Base-by-base conservation (phyloP, 2,329 filamentous ascomycete species). In the Huntiella moniliformis region DNA sequence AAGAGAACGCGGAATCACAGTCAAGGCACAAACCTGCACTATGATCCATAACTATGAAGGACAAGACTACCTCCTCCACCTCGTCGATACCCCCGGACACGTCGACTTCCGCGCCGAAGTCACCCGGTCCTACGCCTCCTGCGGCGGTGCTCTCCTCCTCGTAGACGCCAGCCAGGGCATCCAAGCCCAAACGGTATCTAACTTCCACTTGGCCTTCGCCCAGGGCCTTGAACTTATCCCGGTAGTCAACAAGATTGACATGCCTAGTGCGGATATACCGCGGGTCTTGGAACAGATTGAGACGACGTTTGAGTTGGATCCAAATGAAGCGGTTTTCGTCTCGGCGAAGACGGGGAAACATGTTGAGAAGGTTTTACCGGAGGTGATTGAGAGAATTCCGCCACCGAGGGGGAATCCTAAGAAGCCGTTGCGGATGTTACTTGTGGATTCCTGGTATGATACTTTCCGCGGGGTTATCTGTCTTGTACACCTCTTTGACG, bases 381-480 rank as follows among this genome's bases (percentile, higher is more conserved):
- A 76, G 10, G 85, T 96, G 7, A 77, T 98, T 35, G 80, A 92
- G 53, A 70, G 79, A 50, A 81, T 98, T 3, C 88, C 91, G 15
- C 73, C 77, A 36, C 91, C 91, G 0, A 62, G 73, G 1, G 91
- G 91, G 4, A 77, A 91, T 54, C 63, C 70, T 45, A 68, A 63
- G 12, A 46, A 39, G 10, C 84, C 86, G 1, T 62, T 95, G 47
- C 78, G 83, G 49, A 72, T 96, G 63, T 67, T 98, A 41, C 74
- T 98, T 11, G 86, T 98, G 22, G 91, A 98, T 62, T 95, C 87
- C 16, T 98, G 91, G 91, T 98, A 98, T 59, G 87, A 94, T 57
- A 87, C 80, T 50, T 98, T 95, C 61, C 82, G 86, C 53, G 91
- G 91, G 10, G 91, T 98, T 33, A 81, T 96, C 45, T 70, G 95